Evolutionary conservation across 768 basidiomycete genomes (phyloP).

Genomic region (Termitomyces sp.): DNA sequence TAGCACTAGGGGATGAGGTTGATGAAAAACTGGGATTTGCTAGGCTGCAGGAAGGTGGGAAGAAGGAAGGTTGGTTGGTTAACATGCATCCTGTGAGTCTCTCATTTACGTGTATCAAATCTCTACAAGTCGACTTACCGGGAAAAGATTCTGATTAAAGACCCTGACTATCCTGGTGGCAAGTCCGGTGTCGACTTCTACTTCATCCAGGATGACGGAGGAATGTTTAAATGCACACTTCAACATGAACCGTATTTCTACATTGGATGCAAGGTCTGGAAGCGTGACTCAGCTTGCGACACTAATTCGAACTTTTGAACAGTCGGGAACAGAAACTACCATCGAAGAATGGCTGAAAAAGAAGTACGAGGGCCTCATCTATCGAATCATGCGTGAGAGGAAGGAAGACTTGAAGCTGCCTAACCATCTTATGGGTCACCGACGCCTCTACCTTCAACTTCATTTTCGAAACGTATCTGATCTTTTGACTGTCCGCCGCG

Average conservation of each 20-base stretch:
- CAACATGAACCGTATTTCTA: constrained; percentile 94
- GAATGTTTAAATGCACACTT: constrained; percentile 91
- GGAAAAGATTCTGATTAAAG: constrained; percentile 76
- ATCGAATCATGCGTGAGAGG: constrained; percentile 68
- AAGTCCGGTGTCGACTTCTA: constrained; percentile 93
- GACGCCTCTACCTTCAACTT: constrained; percentile 81
- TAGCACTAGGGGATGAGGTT: constrained; percentile 72
- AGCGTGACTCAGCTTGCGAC: constrained; percentile 1
- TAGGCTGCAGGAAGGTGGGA: constrained; percentile 70
- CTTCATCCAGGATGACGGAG: constrained; percentile 96
- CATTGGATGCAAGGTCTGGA: constrained; percentile 83
- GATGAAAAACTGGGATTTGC: constrained; percentile 92
- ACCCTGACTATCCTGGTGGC: constrained; percentile 78
- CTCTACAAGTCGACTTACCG: not conserved
- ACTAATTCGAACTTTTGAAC: not conserved
- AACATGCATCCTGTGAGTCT: constrained; percentile 93
- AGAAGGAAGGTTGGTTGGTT: constrained; percentile 88
- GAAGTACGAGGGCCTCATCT: constrained; percentile 84
- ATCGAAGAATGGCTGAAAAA: constrained; percentile 97
- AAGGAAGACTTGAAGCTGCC: constrained; percentile 96
- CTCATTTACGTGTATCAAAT: not conserved
- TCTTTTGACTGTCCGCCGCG: constrained; percentile 80
- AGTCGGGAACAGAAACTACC: constrained; percentile 81
- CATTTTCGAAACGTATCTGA: constrained; percentile 93
- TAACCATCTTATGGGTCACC: constrained; percentile 96